A percentile compares a stretch with the other conserved stretches of the same genome.
These are phyloP conservation scores for Trichoderma semiorbis DNA, from an alignment of 2,329 filamentous ascomycete species.

Conservation along the genomic window DNA sequence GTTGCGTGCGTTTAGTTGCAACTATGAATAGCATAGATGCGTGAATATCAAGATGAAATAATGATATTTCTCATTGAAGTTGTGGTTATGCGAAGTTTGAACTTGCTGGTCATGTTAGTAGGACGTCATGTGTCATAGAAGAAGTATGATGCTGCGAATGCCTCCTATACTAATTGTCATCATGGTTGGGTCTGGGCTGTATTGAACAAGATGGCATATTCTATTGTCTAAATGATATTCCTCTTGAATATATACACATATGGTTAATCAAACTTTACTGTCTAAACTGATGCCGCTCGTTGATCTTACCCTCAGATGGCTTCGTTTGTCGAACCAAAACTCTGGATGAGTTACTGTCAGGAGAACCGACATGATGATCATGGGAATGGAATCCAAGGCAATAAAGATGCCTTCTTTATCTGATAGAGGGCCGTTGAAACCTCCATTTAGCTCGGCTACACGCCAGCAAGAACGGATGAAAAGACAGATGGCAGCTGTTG, in stretches of 20 bases:
- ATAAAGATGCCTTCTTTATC: background rate
- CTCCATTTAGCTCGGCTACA: background rate
- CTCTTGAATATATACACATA: background rate
- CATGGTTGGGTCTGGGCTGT: background rate
- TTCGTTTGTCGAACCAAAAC: conserved; percentile 1
- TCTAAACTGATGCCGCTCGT: background rate
- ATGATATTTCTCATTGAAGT: background rate
- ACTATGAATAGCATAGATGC: background rate
- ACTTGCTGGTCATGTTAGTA: background rate
- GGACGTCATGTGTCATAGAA: background rate
- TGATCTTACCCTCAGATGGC: background rate
- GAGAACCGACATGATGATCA: conserved; percentile 2
- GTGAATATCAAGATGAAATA: background rate
- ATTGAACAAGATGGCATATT: background rate
- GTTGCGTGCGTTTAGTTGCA: background rate
- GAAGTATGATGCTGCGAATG: background rate
- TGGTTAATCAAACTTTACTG: background rate
- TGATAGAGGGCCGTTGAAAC: conserved; percentile 1
- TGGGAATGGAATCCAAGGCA: background rate
- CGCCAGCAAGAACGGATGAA: conserved; percentile 4
- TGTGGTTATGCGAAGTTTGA: background rate
- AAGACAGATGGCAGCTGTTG: background rate
- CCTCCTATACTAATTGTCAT: background rate
- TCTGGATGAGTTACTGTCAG: background rate
- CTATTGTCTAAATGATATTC: background rate